These are phyloP conservation scores for Nicotiana obtusifolia DNA, from an alignment of 257 asterid genomes.

Conservation along the genomic window DNA sequence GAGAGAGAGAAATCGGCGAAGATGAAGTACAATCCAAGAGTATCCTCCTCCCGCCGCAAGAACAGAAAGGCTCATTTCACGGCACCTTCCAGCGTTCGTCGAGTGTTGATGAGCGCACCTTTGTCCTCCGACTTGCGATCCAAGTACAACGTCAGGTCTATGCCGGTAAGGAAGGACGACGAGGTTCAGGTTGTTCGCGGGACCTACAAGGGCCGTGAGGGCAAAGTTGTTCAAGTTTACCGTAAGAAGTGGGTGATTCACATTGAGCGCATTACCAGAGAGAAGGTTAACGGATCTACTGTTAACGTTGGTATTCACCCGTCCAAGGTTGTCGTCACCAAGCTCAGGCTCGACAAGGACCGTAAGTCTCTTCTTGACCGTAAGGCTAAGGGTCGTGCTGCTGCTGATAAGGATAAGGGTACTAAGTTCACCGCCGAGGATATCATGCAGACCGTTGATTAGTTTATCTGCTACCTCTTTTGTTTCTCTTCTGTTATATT, in stretches of 20 bases:
- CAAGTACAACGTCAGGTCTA: slow-evolving; percentile 67
- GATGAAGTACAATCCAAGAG: slow-evolving; percentile 75
- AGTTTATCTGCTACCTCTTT: background rate
- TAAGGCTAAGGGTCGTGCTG: slow-evolving; percentile 78
- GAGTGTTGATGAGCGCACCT: slow-evolving; percentile 80
- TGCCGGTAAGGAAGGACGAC: slow-evolving; percentile 89
- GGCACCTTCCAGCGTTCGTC: slow-evolving; percentile 83
- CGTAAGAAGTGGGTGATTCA: slow-evolving; percentile 94
- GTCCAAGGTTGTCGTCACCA: slow-evolving; percentile 57
- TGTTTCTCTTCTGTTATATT: slow-evolving; percentile 13
- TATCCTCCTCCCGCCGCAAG: slow-evolving; percentile 83
- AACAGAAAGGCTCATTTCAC: slow-evolving; percentile 86
- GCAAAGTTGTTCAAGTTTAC: slow-evolving; percentile 82
- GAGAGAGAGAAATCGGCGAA: slow-evolving; percentile 27
- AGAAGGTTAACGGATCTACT: slow-evolving; percentile 77
- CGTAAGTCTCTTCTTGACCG: slow-evolving; percentile 69
- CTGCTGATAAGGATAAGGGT: slow-evolving; percentile 83
- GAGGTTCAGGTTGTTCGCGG: slow-evolving; percentile 87
- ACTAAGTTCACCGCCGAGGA: slow-evolving; percentile 72
- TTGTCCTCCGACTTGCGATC: slow-evolving; percentile 59
- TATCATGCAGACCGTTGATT: slow-evolving; percentile 75
- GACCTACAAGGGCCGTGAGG: slow-evolving; percentile 86
- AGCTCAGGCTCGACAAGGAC: slow-evolving; percentile 84
- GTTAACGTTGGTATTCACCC: slow-evolving; percentile 80
- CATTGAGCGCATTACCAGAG: slow-evolving; percentile 74